These are phyloP conservation scores for Trichodelitschia bisporula DNA, from an alignment of 495 filamentous ascomycete species.

Conservation along the genomic window DNA sequence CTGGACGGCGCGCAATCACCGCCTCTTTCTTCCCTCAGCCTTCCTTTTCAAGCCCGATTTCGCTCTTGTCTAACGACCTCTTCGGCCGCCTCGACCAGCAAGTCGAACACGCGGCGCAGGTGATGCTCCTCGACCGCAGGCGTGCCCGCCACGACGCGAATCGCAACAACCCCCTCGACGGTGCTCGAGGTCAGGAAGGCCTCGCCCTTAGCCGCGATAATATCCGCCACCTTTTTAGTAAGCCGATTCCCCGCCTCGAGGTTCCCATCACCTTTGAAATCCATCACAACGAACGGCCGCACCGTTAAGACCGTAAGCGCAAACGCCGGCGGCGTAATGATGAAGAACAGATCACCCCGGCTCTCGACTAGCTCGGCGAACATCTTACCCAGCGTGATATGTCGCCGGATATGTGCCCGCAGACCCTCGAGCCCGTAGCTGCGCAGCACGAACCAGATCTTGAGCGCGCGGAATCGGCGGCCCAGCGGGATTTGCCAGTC, in stretches of 20 bases:
- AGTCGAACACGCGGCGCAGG: conserved; percentile 50
- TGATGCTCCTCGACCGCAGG: conserved; percentile 43
- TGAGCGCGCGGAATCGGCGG: conserved; percentile 70
- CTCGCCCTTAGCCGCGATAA: conserved; percentile 47
- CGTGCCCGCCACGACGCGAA: conserved; percentile 57
- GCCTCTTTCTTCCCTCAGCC: no score
- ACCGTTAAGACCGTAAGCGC: conserved; percentile 56
- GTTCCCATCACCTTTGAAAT: conserved; percentile 1
- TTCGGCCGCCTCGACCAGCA: conserved; percentile 44
- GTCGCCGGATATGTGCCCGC: conserved; percentile 42
- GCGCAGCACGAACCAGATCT: conserved; percentile 93
- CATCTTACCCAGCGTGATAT: conserved; percentile 38
- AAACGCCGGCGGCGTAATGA: conserved; percentile 54
- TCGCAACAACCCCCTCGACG: conserved; percentile 52
- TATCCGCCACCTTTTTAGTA: conserved; percentile 58
- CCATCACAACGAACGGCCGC: conserved; percentile 9
- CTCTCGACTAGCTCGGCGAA: conserved; percentile 33
- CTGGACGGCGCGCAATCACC: no score
- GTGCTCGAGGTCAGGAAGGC: conserved; percentile 68
- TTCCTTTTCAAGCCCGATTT: no score
- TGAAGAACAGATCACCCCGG: conserved; percentile 50
- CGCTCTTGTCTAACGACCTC: conserved; percentile 28
- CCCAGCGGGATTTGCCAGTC: conserved; percentile 98
- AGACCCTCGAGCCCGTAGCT: conserved; percentile 65
- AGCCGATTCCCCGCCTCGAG: conserved; percentile 24